Percentiles rank a stretch among this genome's conserved stretches.
phyloP scores from a whole-genome alignment of 805 yeast species.

The Candida maltosa region DNA sequence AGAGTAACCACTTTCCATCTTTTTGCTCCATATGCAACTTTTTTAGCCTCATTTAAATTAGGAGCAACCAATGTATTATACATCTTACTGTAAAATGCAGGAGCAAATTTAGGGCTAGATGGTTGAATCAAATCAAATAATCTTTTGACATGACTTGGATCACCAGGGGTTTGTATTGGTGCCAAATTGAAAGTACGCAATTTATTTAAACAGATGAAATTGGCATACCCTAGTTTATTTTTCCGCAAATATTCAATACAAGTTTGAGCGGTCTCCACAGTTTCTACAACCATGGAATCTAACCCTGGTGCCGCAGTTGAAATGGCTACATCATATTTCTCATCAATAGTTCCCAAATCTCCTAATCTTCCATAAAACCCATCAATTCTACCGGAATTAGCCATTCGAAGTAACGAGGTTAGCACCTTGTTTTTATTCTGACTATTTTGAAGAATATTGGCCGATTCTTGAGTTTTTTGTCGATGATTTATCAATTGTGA shows the following conservation, averaged over 20 bases:
- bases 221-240: conserved; percentile 83
- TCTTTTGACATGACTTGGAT: conserved; percentile 63
- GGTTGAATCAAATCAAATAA: conserved; percentile 80
- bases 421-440: conserved; percentile 76
- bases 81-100: conserved; percentile 86
- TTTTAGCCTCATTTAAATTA: conserved; percentile 74
- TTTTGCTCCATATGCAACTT: conserved; percentile 78
- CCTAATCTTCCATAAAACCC: conserved; percentile 93
- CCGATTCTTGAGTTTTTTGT: conserved; percentile 66
- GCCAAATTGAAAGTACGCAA: conserved; percentile 59
- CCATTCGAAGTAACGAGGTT: conserved; percentile 62
- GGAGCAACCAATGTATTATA: conserved; percentile 85
- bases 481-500: conserved; percentile 50
- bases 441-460: conserved; percentile 49
- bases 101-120: conserved; percentile 62
- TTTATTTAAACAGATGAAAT: conserved; percentile 77
- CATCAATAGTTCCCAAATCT: conserved; percentile 87
- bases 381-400: conserved; percentile 73
- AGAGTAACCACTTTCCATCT: conserved; percentile 89
- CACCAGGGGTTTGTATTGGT: conserved; percentile 65
- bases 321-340: conserved; percentile 84
- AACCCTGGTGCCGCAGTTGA: conserved; percentile 92
- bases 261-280: conserved; percentile 55
- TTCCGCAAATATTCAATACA: conserved; percentile 78
- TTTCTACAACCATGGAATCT: conserved; percentile 90